phyloP scores from a whole-genome alignment of 257 asterid species.

The Leonotis leonurus region DNA sequence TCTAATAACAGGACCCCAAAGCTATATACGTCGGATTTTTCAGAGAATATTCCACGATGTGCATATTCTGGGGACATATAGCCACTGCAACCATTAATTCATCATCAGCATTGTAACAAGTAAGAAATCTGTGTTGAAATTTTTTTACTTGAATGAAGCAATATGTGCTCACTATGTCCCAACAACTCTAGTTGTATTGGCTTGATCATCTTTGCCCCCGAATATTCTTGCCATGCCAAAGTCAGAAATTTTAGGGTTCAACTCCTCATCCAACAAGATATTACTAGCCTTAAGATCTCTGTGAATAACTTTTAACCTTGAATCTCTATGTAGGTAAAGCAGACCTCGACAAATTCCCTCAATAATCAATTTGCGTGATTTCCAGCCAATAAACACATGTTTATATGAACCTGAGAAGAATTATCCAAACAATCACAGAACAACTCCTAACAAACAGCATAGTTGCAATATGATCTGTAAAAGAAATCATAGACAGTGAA shows the following conservation, averaged over 20 bases:
- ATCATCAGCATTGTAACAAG: background rate
- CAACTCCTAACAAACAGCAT: background rate
- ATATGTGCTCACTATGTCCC: constrained; percentile 12
- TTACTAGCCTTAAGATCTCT: constrained; percentile 17
- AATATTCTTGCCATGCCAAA: constrained; percentile 17
- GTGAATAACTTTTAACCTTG: constrained; percentile 19
- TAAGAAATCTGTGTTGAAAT: background rate
- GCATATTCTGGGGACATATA: no score
- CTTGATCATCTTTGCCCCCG: background rate
- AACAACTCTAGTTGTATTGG: constrained; percentile 13
- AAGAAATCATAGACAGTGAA: background rate
- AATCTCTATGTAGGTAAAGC: constrained; percentile 20
- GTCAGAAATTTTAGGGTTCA: background rate
- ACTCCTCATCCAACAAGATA: constrained; percentile 11
- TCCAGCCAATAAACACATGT: constrained; percentile 1
- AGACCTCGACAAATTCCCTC: constrained; percentile 13
- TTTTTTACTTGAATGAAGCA: background rate
- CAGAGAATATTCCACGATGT: no score
- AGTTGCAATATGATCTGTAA: no score
- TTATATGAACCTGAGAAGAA: background rate
- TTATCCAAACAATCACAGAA: background rate
- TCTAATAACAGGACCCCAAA: no score
- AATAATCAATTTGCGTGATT: background rate
- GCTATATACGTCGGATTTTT: no score
- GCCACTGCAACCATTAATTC: background rate